These are phyloP conservation scores for Phytopythium litorale DNA, from an alignment of 352 stramenopile species.

Conservation along the genomic window DNA sequence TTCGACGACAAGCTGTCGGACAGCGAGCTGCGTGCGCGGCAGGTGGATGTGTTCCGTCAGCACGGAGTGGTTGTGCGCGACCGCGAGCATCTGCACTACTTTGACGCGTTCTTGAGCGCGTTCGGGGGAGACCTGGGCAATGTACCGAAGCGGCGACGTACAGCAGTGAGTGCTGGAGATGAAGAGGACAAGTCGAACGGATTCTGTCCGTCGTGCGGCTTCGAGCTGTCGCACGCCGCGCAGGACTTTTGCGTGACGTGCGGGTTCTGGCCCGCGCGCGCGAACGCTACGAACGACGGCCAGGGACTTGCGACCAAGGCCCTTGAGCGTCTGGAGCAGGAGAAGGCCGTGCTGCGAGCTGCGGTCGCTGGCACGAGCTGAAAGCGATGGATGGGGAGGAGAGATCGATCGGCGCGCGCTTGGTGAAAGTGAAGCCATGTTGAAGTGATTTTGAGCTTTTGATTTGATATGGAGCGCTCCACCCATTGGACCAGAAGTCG, in stretches of 20 bases:
- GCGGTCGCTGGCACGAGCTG: background rate
- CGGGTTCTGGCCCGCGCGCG: constrained; percentile 56
- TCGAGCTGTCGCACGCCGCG: constrained; percentile 34
- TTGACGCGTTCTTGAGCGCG: constrained; percentile 50
- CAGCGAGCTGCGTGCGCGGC: constrained; percentile 34
- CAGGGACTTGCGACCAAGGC: constrained; percentile 46
- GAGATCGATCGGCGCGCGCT: background rate
- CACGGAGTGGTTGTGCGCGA: constrained; percentile 64
- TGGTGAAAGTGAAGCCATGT: background rate
- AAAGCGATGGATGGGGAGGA: background rate
- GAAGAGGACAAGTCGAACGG: constrained; percentile 35
- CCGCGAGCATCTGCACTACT: constrained; percentile 68
- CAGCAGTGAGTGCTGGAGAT: constrained; percentile 1
- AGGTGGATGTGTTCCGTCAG: constrained; percentile 20
- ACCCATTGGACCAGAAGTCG: background rate
- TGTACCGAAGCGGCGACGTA: constrained; percentile 28
- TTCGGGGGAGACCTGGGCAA: constrained; percentile 44
- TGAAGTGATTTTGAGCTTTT: background rate
- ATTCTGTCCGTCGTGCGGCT: constrained; percentile 43
- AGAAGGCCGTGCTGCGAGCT: constrained; percentile 13
- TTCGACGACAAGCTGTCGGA: constrained; percentile 44
- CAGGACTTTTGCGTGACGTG: constrained; percentile 63
- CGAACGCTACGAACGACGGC: constrained; percentile 49
- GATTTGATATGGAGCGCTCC: too few relatives aligned
- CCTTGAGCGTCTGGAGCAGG: constrained; percentile 31